Base-by-base conservation (phyloP, 1,284 basidiomycete genomes). In the Moniliophthora roreri region DNA sequence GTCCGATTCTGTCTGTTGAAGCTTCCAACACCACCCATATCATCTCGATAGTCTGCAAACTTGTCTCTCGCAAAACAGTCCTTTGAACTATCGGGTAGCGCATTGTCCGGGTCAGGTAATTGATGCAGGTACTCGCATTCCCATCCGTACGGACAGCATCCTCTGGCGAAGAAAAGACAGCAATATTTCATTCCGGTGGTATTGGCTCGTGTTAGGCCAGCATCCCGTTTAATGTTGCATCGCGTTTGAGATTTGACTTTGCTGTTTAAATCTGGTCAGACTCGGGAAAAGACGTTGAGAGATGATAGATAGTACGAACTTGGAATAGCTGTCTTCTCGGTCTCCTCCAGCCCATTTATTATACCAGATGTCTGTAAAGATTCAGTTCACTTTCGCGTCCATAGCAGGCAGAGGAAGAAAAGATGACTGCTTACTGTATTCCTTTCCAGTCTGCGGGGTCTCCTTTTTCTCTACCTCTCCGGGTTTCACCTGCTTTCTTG, bases 341-440 rank as follows among this genome's bases (percentile, higher is more conserved):
- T 97, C 94, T 54, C 94, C 94, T 58, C 95, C 91, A 35, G 95
- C 94, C 93, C 95, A 98, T 75, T 98, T 98, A 72, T 98, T 97
- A 72, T 98, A 98, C 96, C 96, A 98, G 55, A 97, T 91, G 70
- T 98, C 95, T 93, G 63, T 49, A 52, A 60, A 68, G 57, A 50
- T 35, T 68, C n/a, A n/a, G 55, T 51, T 34, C 48, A 52, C 62
- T 50, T n/a, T 15, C 37, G 26, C 8, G 35, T 35, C 23, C 16
- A 46, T 28, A 15, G 7, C n/a, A 24, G 3, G 37, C 21, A 35
- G 21, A 16, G 39, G 7, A n/a, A 49, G 34, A 21, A n/a, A 24
- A 15, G 28, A 13, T 16, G 23, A 26, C 21, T 37, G 72, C 91
- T 63, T 61, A 95, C 93, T 96, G 72, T 95, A 95, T 66, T 95